phyloP scores from a whole-genome alignment of 2,329 filamentous ascomycete species.

The Ascocoryne sarcoides region DNA sequence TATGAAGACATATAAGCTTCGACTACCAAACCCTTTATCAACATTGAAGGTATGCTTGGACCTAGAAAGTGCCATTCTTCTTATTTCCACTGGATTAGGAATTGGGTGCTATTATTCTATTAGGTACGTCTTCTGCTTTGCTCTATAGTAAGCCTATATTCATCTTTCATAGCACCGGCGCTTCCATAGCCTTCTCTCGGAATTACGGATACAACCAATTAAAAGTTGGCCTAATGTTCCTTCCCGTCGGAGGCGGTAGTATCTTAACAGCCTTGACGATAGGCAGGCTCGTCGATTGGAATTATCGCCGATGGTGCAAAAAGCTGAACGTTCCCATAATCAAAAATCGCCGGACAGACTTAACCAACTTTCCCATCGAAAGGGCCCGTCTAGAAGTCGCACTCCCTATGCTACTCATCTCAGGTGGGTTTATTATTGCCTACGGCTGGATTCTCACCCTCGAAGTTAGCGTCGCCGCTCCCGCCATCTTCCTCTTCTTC shows the following conservation, averaged over 20 bases:
- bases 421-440: neutral
- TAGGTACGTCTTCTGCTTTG: constrained; percentile 39
- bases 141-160: constrained; percentile 19
- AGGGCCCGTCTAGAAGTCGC: constrained; percentile 40
- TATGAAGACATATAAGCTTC: constrained; percentile 24
- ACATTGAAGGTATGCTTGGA: neutral
- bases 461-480: constrained; percentile 36
- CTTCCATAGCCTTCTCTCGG: too few species aligned
- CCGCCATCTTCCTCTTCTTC: constrained; percentile 38
- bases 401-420: constrained; percentile 40
- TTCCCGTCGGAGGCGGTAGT: constrained; percentile 38
- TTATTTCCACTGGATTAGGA: constrained; percentile 38
- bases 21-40: constrained; percentile 38
- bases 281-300: constrained; percentile 50
- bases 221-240: constrained; percentile 15
- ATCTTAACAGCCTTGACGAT: constrained; percentile 39
- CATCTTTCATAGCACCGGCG: too few species aligned
- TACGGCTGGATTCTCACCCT: constrained; percentile 29
- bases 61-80: constrained; percentile 3
- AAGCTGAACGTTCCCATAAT: constrained; percentile 49
- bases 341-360: constrained; percentile 36
- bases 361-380: constrained; percentile 26
- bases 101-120: constrained; percentile 46
- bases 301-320: constrained; percentile 58
- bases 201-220: constrained; percentile 17